Conservation (phyloP, 371 early-diverging fungal genomes). For the Mortierella sp. region DNA sequence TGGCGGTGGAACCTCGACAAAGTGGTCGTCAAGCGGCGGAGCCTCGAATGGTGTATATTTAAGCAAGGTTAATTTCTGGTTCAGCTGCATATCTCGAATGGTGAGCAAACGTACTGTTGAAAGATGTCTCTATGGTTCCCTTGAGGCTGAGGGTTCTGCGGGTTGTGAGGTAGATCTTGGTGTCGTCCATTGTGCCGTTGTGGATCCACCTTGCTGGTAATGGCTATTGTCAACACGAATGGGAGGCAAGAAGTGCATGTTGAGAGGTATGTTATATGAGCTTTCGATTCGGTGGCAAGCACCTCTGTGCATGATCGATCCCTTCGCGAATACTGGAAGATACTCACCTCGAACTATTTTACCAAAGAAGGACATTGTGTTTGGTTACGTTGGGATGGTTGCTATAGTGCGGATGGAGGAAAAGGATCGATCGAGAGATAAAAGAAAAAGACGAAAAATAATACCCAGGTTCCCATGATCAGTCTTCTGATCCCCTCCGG, state of each 20-base stretch:
- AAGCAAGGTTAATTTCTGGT: not conserved
- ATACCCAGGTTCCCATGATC: not conserved
- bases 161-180: not conserved
- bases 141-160: not conserved
- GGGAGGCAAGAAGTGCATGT: not conserved
- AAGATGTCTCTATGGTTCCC: not conserved
- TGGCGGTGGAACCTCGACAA: not conserved
- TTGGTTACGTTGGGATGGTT: not conserved
- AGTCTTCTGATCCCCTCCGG: not conserved
- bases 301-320: not conserved
- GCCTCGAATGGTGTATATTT: conserved; percentile 1
- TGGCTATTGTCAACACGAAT: not conserved
- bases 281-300: not conserved
- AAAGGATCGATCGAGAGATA: not conserved
- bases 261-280: not conserved
- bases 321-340: not conserved
- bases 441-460: not conserved
- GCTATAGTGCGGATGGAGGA: not conserved
- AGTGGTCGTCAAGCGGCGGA: conserved; percentile 1
- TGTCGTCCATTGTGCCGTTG: not conserved
- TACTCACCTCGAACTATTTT: not conserved
- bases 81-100: not conserved
- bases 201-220: not conserved
- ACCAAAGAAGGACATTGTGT: conserved; percentile 7
- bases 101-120: not conserved